Conservation (phyloP, 495 filamentous ascomycete species). For the Cercophora newfieldiana region DNA sequence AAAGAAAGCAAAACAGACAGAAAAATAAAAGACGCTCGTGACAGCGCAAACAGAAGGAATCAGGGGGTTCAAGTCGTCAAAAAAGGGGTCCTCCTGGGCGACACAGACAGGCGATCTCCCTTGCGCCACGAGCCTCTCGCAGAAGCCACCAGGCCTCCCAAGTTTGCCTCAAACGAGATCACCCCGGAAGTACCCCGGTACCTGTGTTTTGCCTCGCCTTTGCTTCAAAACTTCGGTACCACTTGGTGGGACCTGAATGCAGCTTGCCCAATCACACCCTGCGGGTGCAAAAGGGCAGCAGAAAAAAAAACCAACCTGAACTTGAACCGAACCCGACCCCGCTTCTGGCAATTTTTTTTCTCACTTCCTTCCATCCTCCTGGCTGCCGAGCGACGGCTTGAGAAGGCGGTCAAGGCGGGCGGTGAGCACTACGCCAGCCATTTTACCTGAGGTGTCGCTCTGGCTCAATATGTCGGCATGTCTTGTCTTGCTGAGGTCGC, state of each 20-base stretch:
- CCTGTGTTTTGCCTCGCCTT: not conserved
- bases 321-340: not conserved
- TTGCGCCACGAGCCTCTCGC: not conserved
- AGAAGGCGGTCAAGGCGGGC: not conserved
- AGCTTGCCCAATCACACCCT: slow-evolving; percentile 5
- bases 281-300: not conserved
- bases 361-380: not conserved
- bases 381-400: not conserved
- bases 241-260: slow-evolving; percentile 6
- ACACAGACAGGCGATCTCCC: not conserved
- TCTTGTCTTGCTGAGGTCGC: not conserved
- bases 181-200: not conserved
- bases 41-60: not conserved
- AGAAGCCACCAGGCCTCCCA: not conserved
- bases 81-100: not conserved
- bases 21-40: not conserved
- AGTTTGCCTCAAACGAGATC: not conserved
- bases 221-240: slow-evolving; percentile 21
- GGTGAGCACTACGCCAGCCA: not conserved
- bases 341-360: not conserved
- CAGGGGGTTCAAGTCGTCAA: not conserved
- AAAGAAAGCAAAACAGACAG: not conserved
- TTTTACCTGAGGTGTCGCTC: not conserved
- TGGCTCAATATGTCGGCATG: not conserved
- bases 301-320: not conserved